phyloP scores from a whole-genome alignment of 495 filamentous ascomycete genomes.

The Hypoxylon cercidicola region DNA sequence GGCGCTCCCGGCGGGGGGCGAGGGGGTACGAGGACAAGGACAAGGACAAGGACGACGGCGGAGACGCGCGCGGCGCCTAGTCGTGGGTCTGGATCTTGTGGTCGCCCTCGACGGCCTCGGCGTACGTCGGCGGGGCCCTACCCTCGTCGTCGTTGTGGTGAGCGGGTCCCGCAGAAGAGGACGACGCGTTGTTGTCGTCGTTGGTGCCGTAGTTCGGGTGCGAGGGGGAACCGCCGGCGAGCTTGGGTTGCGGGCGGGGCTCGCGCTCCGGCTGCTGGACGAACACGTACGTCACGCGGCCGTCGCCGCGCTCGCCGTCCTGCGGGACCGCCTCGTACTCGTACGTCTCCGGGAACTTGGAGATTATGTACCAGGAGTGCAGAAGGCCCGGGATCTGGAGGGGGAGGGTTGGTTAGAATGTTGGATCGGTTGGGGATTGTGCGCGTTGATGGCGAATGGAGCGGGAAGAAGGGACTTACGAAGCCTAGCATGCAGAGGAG shows the following conservation, averaged over 20 bases:
- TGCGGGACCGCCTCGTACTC: conserved; percentile 69
- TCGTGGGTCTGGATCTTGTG: conserved; percentile 84
- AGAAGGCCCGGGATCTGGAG: conserved; percentile 83
- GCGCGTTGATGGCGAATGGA: too few relatives aligned
- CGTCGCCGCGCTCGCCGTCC: conserved; percentile 60
- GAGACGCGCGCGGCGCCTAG: conserved; percentile 49
- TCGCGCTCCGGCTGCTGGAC: conserved; percentile 53
- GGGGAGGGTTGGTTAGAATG: conserved; percentile 1
- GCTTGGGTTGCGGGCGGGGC: conserved; percentile 31
- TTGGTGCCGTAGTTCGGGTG: conserved; percentile 53
- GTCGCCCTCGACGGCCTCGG: conserved; percentile 86
- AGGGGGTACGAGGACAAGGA: too few relatives aligned
- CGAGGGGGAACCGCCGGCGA: conserved; percentile 44
- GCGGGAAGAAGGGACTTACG: conserved; percentile 47
- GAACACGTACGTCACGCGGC: conserved; percentile 75
- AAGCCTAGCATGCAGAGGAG: conserved; percentile 89
- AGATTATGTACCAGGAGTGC: conserved; percentile 98
- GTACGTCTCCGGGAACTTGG: conserved; percentile 82
- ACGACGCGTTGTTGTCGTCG: conserved; percentile 44
- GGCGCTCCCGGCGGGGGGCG: background rate
- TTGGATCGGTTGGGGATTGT: background rate
- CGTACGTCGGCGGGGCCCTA: conserved; percentile 76
- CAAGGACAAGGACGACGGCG: background rate
- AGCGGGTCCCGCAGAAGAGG: conserved; percentile 39
- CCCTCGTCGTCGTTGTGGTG: conserved; percentile 45